Evolutionary conservation across 306 rosid genomes (phyloP).

Genomic region (Parietaria judaica): DNA sequence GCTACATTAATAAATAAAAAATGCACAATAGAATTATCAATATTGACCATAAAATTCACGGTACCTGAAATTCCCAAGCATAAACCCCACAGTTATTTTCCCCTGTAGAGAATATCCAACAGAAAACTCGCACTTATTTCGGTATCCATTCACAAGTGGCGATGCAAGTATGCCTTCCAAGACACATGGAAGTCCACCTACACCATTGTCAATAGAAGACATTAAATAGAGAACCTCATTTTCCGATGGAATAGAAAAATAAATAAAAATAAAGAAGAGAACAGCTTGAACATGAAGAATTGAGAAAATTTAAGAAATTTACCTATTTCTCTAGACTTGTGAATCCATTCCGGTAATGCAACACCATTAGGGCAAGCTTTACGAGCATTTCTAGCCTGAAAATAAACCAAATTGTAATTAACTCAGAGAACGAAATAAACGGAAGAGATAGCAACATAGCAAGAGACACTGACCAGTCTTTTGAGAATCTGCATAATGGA

Average conservation of each 20-base stretch:
- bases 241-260: slow-evolving; percentile 8
- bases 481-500: slow-evolving; percentile 69
- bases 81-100: slow-evolving; percentile 81
- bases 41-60: no score
- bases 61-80: slow-evolving; percentile 94
- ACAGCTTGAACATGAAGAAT: slow-evolving; percentile 6
- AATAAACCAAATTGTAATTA: not conserved
- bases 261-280: not conserved
- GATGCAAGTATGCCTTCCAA: slow-evolving; percentile 81
- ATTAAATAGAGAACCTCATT: slow-evolving; percentile 14
- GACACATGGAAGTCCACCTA: slow-evolving; percentile 91
- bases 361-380: slow-evolving; percentile 82
- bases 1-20: not conserved
- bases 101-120: slow-evolving; percentile 80
- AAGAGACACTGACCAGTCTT: slow-evolving; percentile 53
- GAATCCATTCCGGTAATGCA: slow-evolving; percentile 86
- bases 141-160: slow-evolving; percentile 81
- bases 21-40: no score
- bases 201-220: slow-evolving; percentile 10
- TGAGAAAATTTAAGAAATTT: slow-evolving; percentile 6
- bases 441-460: slow-evolving; percentile 17
- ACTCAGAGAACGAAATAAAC: slow-evolving; percentile 12
- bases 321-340: slow-evolving; percentile 81
- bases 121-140: slow-evolving; percentile 93
- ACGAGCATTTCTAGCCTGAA: slow-evolving; percentile 80